A percentile compares a stretch with the other conserved stretches of the same genome.
Conservation (phyloP, 306 rosid species). For the Rubus parviflorus region DNA sequence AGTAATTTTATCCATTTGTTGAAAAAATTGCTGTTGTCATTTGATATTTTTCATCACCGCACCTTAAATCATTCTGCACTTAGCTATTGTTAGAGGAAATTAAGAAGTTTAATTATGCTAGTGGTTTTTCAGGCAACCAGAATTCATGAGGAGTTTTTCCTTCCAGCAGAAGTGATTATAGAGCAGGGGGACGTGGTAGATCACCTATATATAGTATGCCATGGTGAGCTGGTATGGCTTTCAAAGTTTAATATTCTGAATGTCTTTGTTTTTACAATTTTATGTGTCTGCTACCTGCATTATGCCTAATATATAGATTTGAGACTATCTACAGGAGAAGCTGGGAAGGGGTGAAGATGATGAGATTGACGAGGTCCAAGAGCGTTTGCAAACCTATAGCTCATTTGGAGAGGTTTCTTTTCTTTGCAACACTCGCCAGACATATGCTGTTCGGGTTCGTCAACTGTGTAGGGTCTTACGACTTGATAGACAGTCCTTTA, state of each 20-base stretch:
- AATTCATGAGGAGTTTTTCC: constrained; percentile 63
- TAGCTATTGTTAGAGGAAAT: constrained; percentile 18
- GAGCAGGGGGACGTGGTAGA: constrained; percentile 55
- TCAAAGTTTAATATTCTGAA: not conserved
- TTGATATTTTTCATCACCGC: not conserved
- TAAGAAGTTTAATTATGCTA: constrained; percentile 2
- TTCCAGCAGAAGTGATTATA: constrained; percentile 58
- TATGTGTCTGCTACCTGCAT: too few relatives aligned
- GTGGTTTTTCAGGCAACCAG: constrained; percentile 45
- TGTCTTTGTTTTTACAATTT: not conserved
- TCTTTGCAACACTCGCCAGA: constrained; percentile 58
- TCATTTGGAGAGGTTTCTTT: constrained; percentile 63
- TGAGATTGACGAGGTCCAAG: constrained; percentile 31
- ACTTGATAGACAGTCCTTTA: constrained; percentile 58
- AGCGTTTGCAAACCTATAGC: constrained; percentile 31
- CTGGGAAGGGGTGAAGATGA: constrained; percentile 36
- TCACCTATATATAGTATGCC: constrained; percentile 55
- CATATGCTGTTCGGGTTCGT: constrained; percentile 38
- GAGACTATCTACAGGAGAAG: constrained; percentile 39
- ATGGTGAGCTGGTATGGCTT: constrained; percentile 60
- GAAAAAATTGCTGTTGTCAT: not conserved
- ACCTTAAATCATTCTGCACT: constrained; percentile 2
- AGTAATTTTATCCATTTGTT: not conserved
- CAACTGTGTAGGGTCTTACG: constrained; percentile 58
- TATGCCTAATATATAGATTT: constrained; percentile 3